Percentiles rank a stretch among this genome's conserved stretches.
These are phyloP conservation scores for Ophiostoma himal-ulmi DNA, from an alignment of 2,329 filamentous ascomycete species.

Conservation along the genomic window DNA sequence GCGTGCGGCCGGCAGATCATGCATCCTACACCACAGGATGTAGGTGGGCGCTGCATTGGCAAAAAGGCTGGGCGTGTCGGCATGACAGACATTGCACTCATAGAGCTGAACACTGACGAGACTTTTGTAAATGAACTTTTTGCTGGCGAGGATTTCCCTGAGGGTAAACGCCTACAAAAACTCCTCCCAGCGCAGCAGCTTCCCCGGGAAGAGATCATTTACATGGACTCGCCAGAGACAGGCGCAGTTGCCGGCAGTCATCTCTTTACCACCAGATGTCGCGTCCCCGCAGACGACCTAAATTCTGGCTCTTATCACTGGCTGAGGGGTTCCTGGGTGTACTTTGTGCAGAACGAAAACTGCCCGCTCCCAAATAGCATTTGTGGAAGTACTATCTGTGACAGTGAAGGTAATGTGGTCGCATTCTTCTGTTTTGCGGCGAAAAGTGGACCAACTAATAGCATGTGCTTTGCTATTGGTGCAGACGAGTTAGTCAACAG, in stretches of 20 bases:
- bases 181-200: background rate
- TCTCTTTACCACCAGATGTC: background rate
- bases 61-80: background rate
- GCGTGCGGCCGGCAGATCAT: background rate
- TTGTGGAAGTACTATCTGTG: background rate
- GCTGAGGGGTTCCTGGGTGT: background rate
- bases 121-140: background rate
- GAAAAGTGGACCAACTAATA: background rate
- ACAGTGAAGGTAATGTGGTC: background rate
- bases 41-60: background rate
- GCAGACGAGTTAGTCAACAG: too few species aligned
- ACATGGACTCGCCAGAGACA: background rate
- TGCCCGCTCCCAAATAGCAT: background rate
- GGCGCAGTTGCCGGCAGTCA: background rate
- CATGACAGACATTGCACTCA: background rate
- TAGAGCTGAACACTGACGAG: background rate
- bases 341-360: background rate
- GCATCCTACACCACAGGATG: background rate
- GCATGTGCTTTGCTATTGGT: too few species aligned
- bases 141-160: background rate
- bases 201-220: background rate
- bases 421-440: background rate
- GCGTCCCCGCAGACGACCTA: background rate
- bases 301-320: background rate
- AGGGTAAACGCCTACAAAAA: background rate